Conservation (phyloP, 129 eudicot genomes). For the Saussurea involucrata region DNA sequence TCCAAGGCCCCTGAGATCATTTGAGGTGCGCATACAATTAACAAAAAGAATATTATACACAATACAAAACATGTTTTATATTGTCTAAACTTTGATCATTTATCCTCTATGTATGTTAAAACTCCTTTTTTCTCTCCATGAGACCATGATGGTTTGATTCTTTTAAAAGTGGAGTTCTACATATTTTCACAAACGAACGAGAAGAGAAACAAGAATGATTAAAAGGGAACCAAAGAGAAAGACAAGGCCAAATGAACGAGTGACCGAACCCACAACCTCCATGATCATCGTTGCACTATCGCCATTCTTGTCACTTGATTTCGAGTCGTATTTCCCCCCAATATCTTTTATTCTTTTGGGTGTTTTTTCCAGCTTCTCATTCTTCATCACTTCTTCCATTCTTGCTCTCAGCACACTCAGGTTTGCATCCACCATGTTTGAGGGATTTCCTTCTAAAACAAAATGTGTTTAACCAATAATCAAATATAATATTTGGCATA, state of each 20-base stretch:
- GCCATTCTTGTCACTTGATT: background rate
- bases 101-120: no score
- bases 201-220: slow-evolving; percentile 24
- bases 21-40: no score
- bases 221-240: slow-evolving; percentile 33
- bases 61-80: background rate
- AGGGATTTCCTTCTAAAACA: slow-evolving; percentile 18
- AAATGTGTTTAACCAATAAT: background rate
- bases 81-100: background rate
- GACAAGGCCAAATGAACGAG: slow-evolving; percentile 19
- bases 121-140: no score
- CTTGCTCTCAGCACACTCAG: slow-evolving; percentile 30
- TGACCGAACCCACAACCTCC: slow-evolving; percentile 22
- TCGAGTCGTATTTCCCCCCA: background rate
- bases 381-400: slow-evolving; percentile 32
- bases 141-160: no score
- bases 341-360: slow-evolving; percentile 1
- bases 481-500: background rate
- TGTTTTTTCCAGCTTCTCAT: slow-evolving; percentile 16
- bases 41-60: no score
- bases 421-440: slow-evolving; percentile 36
- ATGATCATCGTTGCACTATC: slow-evolving; percentile 8
- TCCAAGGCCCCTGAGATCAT: no score
- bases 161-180: no score
- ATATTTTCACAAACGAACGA: slow-evolving; percentile 18